Conservation (phyloP, 768 basidiomycete genomes). For the Antrodiella citrinella region DNA sequence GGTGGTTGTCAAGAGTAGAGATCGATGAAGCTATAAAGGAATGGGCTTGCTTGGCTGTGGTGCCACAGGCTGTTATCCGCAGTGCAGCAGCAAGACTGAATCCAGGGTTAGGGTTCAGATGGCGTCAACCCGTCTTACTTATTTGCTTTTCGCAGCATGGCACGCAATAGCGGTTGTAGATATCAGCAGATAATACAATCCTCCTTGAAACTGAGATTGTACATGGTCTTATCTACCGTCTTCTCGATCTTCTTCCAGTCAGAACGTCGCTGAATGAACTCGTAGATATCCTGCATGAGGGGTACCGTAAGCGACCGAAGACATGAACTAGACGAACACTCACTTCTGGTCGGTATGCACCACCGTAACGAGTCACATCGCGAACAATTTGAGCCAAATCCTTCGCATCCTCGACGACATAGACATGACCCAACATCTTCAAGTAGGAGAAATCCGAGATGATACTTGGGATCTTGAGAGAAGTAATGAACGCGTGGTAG, state of each 20-base stretch:
- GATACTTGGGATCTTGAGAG: conserved; percentile 78
- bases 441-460: conserved; percentile 86
- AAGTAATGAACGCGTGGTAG: conserved; percentile 83
- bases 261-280: conserved; percentile 88
- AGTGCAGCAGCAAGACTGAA: not conserved
- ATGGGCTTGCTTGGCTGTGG: too few relatives aligned
- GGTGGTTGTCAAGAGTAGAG: conserved; percentile 1
- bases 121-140: not conserved
- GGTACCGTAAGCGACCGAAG: not conserved
- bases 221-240: conserved; percentile 92
- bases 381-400: conserved; percentile 94
- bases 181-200: conserved; percentile 47
- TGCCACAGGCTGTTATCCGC: too few relatives aligned
- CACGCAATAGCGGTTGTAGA: not conserved
- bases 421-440: conserved; percentile 97
- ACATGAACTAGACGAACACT: conserved; percentile 6
- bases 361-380: conserved; percentile 93
- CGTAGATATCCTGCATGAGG: conserved; percentile 70
- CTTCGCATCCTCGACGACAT: conserved; percentile 91
- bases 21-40: not conserved
- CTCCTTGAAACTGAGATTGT: conserved; percentile 87
- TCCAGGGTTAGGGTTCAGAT: not conserved
- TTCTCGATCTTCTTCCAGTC: conserved; percentile 99
- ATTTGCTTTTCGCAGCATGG: not conserved
- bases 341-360: conserved; percentile 90